Conservation (phyloP, 257 asterid species). For the Lithospermum erythrorhizon region DNA sequence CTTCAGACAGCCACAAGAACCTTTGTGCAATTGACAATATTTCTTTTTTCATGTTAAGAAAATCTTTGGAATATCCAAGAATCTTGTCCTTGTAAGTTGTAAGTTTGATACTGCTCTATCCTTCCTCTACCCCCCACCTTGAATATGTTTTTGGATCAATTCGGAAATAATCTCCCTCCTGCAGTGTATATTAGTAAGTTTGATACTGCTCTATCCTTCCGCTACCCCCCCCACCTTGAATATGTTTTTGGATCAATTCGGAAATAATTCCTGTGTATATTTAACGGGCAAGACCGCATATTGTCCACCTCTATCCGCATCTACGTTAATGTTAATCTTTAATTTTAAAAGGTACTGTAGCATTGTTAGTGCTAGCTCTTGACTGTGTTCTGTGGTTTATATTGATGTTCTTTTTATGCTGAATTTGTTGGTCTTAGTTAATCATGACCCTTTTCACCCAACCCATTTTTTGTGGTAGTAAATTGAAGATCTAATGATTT, state of each 20-base stretch:
- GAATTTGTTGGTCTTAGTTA: slow-evolving; percentile 8
- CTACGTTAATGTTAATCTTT: too few species aligned
- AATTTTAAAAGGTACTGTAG: too few species aligned
- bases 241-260: too few species aligned
- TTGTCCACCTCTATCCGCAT: too few species aligned
- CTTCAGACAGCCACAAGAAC: slow-evolving; percentile 31
- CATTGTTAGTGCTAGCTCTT: slow-evolving; percentile 1
- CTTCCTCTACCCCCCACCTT: slow-evolving; percentile 5
- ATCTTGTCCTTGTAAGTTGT: slow-evolving; percentile 43
- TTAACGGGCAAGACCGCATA: too few species aligned
- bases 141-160: too few species aligned
- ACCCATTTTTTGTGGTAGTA: not conserved
- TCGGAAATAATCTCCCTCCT: too few species aligned
- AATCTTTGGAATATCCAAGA: slow-evolving; percentile 61
- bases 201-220: too few species aligned
- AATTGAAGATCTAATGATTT: slow-evolving; percentile 5
- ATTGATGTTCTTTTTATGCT: slow-evolving; percentile 15
- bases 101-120: slow-evolving; percentile 17
- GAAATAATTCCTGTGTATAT: too few species aligned
- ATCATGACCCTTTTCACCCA: slow-evolving; percentile 3
- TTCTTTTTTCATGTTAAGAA: not conserved
- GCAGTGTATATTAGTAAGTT: too few species aligned
- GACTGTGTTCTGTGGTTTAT: slow-evolving; percentile 1
- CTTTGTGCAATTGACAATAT: slow-evolving; percentile 1
- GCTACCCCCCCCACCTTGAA: too few species aligned